Evolutionary conservation across 306 rosid species (phyloP).

Genomic region (Quercus glauca): DNA sequence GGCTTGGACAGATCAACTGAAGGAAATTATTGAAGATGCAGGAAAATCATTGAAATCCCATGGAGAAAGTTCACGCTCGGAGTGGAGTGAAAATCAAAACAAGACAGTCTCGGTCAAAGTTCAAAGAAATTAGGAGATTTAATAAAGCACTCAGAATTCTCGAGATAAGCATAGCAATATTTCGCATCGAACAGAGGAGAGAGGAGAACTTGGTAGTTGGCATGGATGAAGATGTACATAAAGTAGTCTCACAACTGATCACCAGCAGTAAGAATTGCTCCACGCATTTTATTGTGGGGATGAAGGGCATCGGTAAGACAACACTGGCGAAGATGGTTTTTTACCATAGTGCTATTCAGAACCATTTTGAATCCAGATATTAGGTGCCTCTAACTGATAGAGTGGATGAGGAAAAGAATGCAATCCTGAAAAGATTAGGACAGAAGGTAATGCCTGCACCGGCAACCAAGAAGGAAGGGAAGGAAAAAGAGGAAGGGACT

Average conservation of each 20-base stretch:
- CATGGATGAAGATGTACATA: neutral
- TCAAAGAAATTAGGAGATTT: too few species aligned
- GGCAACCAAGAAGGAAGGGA: too few species aligned
- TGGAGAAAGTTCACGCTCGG: too few species aligned
- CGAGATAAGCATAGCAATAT: neutral
- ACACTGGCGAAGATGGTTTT: conserved; percentile 10
- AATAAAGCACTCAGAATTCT: neutral
- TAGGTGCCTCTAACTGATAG: neutral
- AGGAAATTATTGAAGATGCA: too few species aligned
- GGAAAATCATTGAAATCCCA: too few species aligned
- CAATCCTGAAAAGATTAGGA: too few species aligned
- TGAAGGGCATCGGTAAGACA: conserved; percentile 18
- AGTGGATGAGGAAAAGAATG: too few species aligned
- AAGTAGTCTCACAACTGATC: neutral
- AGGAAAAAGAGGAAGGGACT: too few species aligned
- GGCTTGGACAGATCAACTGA: too few species aligned
- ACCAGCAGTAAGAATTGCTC: neutral
- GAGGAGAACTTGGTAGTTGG: conserved; percentile 10
- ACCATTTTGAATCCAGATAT: neutral
- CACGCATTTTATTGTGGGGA: conserved; percentile 10
- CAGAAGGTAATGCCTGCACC: too few species aligned
- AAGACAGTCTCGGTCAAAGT: too few species aligned
- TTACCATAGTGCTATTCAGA: neutral
- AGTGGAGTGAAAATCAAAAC: too few species aligned
- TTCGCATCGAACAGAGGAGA: neutral